Percentiles rank a stretch among this genome's conserved stretches.
These are phyloP conservation scores for Diaporthe sp. DNA, from an alignment of 2,329 filamentous ascomycete genomes.

Conservation along the genomic window DNA sequence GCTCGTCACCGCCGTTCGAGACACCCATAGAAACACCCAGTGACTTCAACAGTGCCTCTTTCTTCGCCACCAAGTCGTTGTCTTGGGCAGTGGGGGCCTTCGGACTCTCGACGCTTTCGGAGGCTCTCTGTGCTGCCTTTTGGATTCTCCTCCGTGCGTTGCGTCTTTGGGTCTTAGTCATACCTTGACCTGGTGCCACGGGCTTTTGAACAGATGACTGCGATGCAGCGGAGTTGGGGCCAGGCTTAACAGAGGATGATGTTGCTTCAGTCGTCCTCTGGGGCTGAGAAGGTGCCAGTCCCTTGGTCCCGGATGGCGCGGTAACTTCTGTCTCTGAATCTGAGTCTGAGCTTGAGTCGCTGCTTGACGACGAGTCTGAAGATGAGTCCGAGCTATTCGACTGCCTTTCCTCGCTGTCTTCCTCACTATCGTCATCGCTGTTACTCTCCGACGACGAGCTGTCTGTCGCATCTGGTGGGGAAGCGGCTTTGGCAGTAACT, in stretches of 20 bases:
- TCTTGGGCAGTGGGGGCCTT: conserved; percentile 17
- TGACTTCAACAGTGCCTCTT: conserved; percentile 50
- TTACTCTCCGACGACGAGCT: conserved; percentile 17
- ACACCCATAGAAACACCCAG: conserved; percentile 7
- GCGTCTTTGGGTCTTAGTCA: conserved; percentile 59
- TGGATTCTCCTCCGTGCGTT: conserved; percentile 59
- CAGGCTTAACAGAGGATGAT: background rate
- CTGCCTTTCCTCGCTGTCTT: conserved; percentile 26
- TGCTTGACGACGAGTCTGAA: conserved; percentile 44
- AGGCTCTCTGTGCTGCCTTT: conserved; percentile 35
- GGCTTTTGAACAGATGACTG: background rate
- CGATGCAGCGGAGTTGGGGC: background rate
- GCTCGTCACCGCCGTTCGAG: background rate
- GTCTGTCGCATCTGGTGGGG: conserved; percentile 33
- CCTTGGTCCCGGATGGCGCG: conserved; percentile 35
- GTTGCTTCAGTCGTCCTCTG: background rate
- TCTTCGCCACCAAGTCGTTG: conserved; percentile 50
- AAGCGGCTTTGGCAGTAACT: conserved; percentile 35
- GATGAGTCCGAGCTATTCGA: conserved; percentile 18
- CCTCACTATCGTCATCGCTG: conserved; percentile 24
- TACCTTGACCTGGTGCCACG: conserved; percentile 42
- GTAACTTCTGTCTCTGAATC: conserved; percentile 48
- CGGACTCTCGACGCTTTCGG: background rate
- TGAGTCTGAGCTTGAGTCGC: conserved; percentile 48
- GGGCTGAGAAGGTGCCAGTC: background rate